Evolutionary conservation across 1,284 basidiomycete species (phyloP).

Genomic region (Cryptococcus sp.): DNA sequence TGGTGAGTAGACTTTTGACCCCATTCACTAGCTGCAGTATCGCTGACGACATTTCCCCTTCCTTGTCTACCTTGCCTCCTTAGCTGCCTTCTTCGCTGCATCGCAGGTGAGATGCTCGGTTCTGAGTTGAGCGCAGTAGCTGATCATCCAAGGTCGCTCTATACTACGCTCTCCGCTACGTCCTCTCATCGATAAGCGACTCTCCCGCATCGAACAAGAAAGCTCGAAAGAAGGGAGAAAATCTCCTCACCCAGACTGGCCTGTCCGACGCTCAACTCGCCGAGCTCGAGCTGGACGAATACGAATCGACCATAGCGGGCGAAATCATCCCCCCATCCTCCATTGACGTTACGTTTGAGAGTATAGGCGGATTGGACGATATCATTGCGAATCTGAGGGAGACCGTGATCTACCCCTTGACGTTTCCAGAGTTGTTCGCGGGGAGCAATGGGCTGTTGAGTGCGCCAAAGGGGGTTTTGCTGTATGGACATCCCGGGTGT

Average conservation of each 20-base stretch:
- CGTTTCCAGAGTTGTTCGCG: conserved; percentile 83
- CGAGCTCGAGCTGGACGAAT: conserved; percentile 50
- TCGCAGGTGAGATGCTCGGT: conserved; percentile 53
- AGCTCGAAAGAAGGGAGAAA: conserved; percentile 40
- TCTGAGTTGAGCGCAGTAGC: not conserved
- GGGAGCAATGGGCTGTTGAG: conserved; percentile 58
- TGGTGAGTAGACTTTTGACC: conserved; percentile 36
- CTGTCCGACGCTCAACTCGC: conserved; percentile 45
- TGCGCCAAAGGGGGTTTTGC: conserved; percentile 62
- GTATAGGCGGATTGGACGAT: conserved; percentile 84
- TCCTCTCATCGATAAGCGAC: conserved; percentile 36
- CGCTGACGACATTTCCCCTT: too few species aligned
- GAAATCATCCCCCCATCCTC: conserved; percentile 52
- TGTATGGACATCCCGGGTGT: conserved; percentile 87
- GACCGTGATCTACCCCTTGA: conserved; percentile 92
- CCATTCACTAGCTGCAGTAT: too few species aligned
- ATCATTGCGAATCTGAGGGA: conserved; percentile 89
- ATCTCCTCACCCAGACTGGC: conserved; percentile 37
- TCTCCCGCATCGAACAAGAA: conserved; percentile 33
- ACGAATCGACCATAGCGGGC: conserved; percentile 53
- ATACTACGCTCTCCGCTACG: conserved; percentile 45
- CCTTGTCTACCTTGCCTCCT: conserved; percentile 4
- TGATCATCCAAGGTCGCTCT: conserved; percentile 31
- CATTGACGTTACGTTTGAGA: conserved; percentile 50
- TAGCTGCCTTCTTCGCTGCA: conserved; percentile 60